These are phyloP conservation scores for Saturnispora galanensis DNA, from an alignment of 805 yeast species.

Conservation along the genomic window DNA sequence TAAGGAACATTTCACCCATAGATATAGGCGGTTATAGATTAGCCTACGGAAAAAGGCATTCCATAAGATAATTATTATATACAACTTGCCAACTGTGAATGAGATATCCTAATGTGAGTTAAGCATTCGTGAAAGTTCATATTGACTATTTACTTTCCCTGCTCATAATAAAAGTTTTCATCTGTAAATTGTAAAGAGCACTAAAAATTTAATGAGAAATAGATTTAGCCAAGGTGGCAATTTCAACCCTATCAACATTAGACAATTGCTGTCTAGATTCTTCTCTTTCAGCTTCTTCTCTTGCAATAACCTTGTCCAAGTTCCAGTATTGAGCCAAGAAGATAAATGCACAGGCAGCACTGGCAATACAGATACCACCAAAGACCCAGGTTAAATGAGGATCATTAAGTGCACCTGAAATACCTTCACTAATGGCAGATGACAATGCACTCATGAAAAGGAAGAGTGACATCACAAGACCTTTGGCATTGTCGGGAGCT, in stretches of 20 bases:
- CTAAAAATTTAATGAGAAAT: conserved; percentile 7
- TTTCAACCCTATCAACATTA: conserved; percentile 5
- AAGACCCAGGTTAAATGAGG: conserved; percentile 36
- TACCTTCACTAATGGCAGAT: conserved; percentile 37
- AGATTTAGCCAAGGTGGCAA: conserved; percentile 7
- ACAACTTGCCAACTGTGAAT: no score
- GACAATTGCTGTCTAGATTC: neutral
- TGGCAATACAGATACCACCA: conserved; percentile 31
- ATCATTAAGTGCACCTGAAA: conserved; percentile 32
- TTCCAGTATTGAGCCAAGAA: conserved; percentile 25
- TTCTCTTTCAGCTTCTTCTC: conserved; percentile 17
- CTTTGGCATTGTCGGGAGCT: conserved; percentile 44
- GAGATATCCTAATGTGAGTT: no score
- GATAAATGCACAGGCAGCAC: conserved; percentile 25
- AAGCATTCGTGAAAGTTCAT: no score
- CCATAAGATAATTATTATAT: no score
- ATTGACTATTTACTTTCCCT: no score
- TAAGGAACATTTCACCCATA: no score
- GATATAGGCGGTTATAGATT: no score
- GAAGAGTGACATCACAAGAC: conserved; percentile 39
- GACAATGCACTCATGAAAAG: conserved; percentile 34
- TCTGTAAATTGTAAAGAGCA: neutral
- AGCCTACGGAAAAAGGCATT: no score
- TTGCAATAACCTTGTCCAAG: conserved; percentile 23
- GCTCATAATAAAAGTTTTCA: neutral